Base-by-base conservation (phyloP, 78 protist species). In the Dictyostelium citrinum region DNA sequence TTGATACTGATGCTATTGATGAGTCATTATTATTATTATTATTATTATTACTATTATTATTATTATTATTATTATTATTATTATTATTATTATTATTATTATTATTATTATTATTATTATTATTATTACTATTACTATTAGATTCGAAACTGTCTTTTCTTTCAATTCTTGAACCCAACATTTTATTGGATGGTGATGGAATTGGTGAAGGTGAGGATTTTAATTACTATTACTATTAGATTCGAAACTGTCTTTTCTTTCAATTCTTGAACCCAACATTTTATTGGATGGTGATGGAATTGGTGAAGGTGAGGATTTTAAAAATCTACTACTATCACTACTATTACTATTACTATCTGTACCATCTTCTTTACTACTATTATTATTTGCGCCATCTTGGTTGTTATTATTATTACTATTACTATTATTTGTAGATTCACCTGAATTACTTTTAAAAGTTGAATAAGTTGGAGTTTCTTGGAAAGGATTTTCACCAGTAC, bases 381-480 rank as follows among this genome's bases (percentile, higher is more conserved):
- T 74, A 5, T 6, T 64, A 64, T 24, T 75, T 75, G 72, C 72
- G 0, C 72, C 72, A 64, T 64, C 72, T 24, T 17, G 29, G 24
- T 22, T 64, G 31, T 31, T 68, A 14, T 24, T 77, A 20, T 49
- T 49, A 29, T 46, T 77, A 16, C 14, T 77, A 24, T 29, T n/a
- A n/a, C n/a, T 46, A 12, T 77, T 78, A 6, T 39, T n/a, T 37
- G 46, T 76, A 16, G 16, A 33, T 67, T 68, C 46, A 31, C 35
- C 11, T 55, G 49, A 14, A 8, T 70, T 49, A 17, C 8, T 46
- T 51, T 43, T 78, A 51, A 83, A 83, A 27, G 81, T 83, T 49
- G 90, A 83, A 46, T 20, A 67, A 5, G 90, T 83, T 27, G 90
- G 90, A 45, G 81, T 71, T 33, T 83, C 90, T 83, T 72, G 82